Percentiles rank a stretch among this genome's conserved stretches.
Conservation (phyloP, 306 rosid species). For the Sphenostylis stenocarpa region DNA sequence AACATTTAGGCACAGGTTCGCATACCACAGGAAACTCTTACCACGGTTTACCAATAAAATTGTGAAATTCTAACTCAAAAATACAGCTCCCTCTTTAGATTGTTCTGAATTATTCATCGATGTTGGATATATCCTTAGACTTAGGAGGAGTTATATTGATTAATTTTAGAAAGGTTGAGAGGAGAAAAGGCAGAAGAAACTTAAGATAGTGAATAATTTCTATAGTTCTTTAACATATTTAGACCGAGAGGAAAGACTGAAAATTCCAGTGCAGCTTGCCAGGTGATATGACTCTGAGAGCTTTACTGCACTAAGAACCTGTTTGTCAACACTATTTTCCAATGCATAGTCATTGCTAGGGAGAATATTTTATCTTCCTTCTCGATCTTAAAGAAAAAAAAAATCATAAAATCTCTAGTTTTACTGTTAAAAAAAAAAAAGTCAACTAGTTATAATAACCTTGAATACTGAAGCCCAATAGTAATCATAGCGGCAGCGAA, state of each 20-base stretch:
- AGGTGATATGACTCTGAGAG: slow-evolving; percentile 1
- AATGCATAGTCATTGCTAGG: neutral
- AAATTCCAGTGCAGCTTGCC: neutral
- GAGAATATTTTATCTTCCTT: slow-evolving; percentile 11
- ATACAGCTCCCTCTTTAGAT: neutral
- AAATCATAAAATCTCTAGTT: neutral
- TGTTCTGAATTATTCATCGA: neutral
- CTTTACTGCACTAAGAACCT: slow-evolving; percentile 6
- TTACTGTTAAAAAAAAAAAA: slow-evolving; percentile 4
- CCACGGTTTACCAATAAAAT: neutral
- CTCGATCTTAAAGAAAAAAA: slow-evolving; percentile 9
- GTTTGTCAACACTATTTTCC: neutral
- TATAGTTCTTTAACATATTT: slow-evolving; percentile 4
- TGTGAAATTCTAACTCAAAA: slow-evolving; percentile 19
- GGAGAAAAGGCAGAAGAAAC: neutral
- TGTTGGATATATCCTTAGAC: neutral
- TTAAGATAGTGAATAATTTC: neutral
- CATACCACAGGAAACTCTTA: neutral
- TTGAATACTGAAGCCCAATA: slow-evolving; percentile 93
- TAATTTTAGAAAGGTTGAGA: neutral
- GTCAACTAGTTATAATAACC: slow-evolving; percentile 44
- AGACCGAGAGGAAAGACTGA: slow-evolving; percentile 1
- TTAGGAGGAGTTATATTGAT: neutral
- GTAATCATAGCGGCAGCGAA: slow-evolving; percentile 85
- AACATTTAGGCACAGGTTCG: neutral